Base-by-base conservation (phyloP, 306 rosid species). In the Fagus crenata region DNA sequence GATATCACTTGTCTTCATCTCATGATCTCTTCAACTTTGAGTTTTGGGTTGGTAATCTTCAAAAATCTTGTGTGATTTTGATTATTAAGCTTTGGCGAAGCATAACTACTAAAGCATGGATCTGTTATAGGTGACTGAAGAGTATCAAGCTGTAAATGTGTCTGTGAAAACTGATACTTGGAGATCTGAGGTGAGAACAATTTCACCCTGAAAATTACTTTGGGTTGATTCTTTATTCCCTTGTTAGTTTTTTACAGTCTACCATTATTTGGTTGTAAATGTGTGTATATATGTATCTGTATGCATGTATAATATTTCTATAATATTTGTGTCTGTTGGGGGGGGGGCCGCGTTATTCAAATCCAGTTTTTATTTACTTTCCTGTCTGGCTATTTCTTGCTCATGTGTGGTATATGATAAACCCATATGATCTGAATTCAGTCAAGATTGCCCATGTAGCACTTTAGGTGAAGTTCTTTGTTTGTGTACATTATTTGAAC, bases 21-120 rank as follows among this genome's bases (percentile, higher is more conserved):
- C 99, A 96, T 69, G 97, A 89, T 83, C 85, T 86, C 81, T 85
- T 92, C 89, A 81, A 83, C 86, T 96, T 81, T 81, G 97, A 89
- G 81, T 92, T 96, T 86, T 86, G 86, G 97, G 99, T 96, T 60
- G 77, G 98, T 88, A 75, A 75, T 85, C 72, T 72, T 73, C 70
- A 41, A 55, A 43, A 80, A 75, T 68, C 74, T 79, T 78, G 58
- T 72, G 55, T 18, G 41, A 55, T 78, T 79, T 18, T 33, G 35
- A 64, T 80, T 5, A 73, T 49, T 75, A 76, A 67, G 80, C 67
- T 71, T n/a, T 51, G 68, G 73, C 41, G 60, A 81, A 74, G 14
- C 33, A 70, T 74, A 54, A 72, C 74, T 80, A 46, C 53, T 67
- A 65, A 87, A 69, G 51, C 55, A 75, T 83, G 49, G 73, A 72